phyloP scores from a whole-genome alignment of 805 yeast species.

The Candida awuae region DNA sequence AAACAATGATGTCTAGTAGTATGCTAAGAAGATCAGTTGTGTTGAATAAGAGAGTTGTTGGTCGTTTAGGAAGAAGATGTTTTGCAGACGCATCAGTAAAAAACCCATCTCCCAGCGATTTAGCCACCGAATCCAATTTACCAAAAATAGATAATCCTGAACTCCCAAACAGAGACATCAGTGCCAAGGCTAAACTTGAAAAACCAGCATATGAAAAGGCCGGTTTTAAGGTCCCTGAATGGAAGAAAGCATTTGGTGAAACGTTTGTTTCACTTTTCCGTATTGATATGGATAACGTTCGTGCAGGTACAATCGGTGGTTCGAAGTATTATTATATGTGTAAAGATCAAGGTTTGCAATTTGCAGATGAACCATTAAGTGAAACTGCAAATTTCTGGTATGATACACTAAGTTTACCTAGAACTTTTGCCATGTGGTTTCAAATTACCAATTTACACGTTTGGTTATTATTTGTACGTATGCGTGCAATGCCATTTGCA shows the following conservation, averaged over 20 bases:
- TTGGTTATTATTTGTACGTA: slow-evolving; percentile 89
- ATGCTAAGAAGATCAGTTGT: no score
- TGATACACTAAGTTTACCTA: slow-evolving; percentile 72
- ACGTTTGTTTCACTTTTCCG: slow-evolving; percentile 50
- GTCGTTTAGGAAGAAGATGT: neutral
- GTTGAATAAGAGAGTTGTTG: no score
- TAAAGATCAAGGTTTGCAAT: slow-evolving; percentile 74
- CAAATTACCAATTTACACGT: slow-evolving; percentile 85
- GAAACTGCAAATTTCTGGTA: slow-evolving; percentile 78
- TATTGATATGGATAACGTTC: slow-evolving; percentile 83
- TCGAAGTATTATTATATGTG: slow-evolving; percentile 80
- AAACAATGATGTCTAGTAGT: no score
- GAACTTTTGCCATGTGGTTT: slow-evolving; percentile 92
- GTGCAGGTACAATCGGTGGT: slow-evolving; percentile 95
- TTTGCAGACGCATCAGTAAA: neutral
- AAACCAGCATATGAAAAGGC: slow-evolving; percentile 26
- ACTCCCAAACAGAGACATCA: slow-evolving; percentile 30
- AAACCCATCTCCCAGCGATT: slow-evolving; percentile 13
- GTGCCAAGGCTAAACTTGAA: slow-evolving; percentile 26
- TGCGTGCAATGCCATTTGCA: slow-evolving; percentile 93
- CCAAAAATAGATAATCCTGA: slow-evolving; percentile 31
- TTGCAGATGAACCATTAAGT: slow-evolving; percentile 62
- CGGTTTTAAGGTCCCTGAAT: slow-evolving; percentile 33
- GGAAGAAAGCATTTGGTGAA: slow-evolving; percentile 58
- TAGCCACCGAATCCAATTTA: slow-evolving; percentile 27